Conservation (phyloP, 495 filamentous ascomycete genomes). For the Bathelium albidoporum region DNA sequence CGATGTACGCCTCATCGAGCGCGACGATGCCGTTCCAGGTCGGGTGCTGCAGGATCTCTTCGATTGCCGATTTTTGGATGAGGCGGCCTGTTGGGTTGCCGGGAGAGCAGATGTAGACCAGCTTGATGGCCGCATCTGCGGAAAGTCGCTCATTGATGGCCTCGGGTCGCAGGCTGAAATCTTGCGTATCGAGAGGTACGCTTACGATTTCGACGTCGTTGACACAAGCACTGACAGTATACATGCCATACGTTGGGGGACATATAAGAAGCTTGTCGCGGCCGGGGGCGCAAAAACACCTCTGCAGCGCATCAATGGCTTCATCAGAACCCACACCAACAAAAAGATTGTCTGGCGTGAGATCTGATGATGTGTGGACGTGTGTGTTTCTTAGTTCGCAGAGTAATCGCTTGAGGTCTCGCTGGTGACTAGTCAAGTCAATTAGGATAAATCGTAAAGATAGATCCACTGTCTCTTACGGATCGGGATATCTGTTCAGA, state of each 20-base stretch:
- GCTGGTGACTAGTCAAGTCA: constrained; percentile 55
- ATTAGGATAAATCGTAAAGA: background rate
- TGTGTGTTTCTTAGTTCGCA: constrained; percentile 84
- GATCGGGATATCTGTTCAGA: constrained; percentile 92
- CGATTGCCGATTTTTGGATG: constrained; percentile 65
- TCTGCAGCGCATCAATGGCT: constrained; percentile 84
- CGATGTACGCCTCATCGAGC: constrained; percentile 93
- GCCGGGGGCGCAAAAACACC: constrained; percentile 83
- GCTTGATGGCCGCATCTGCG: constrained; percentile 60
- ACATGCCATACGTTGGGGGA: constrained; percentile 98
- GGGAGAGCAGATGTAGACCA: constrained; percentile 85
- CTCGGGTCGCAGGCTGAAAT: constrained; percentile 61
- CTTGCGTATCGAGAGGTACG: constrained; percentile 56
- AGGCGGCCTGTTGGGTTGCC: constrained; percentile 85
- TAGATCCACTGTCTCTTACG: constrained; percentile 38
- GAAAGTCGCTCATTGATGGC: constrained; percentile 57
- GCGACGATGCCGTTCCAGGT: constrained; percentile 93
- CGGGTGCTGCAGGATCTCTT: constrained; percentile 66
- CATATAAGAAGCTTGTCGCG: constrained; percentile 84
- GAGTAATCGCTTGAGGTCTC: constrained; percentile 71
- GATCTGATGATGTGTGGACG: constrained; percentile 59
- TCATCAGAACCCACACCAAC: constrained; percentile 94
- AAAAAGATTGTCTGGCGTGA: constrained; percentile 77
- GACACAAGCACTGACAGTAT: constrained; percentile 80
- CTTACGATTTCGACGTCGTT: constrained; percentile 84